Base-by-base conservation (phyloP, 148 eudicot genomes). In the Pouteria glomerata region DNA sequence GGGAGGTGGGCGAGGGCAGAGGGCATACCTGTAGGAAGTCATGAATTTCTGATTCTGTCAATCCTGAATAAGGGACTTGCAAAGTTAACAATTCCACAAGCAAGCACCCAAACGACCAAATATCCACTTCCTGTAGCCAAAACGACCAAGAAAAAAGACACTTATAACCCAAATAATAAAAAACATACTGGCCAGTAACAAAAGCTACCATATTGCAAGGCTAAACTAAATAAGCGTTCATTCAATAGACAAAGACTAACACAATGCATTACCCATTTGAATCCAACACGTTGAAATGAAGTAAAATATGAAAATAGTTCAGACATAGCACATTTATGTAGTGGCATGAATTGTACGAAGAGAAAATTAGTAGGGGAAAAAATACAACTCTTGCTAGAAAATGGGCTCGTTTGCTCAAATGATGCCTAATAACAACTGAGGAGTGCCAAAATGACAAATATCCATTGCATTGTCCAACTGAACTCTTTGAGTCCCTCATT, bases 91-190 rank as follows among this genome's bases (percentile, higher is more conserved):
- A 72, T 73, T 95, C 99, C 81, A 87, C 76, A 21, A 92, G 83
- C 74, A 95, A 65, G 82, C 99, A 95, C 27, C 99, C 99, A 78
- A 85, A 95, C 33, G 99, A 95, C 99, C 99, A 95, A 53, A 95
- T 82, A 85, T 95, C 99, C 80, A 88, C 93, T 80, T 92, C 97
- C 99, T 94, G 80, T 66, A 77, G 50, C 61, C 69, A 77, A 74
- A 74, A 26, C 57, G 66, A 33, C 30, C 18, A 26, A 30, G 52
- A n/a, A n/a, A 21, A 35, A 39, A n/a, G n/a, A n/a, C n/a, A n/a
- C 41, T 21, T 50, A 24, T 2, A 50, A 45, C 29, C 7, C 29
- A 18, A 57, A 34, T 24, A 72, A 27, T 53, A n/a, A 1, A 12
- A 29, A n/a, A 19, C 37, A 60, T 2, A 4, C 23, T 19, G 60